Evolutionary conservation across 768 basidiomycete genomes (phyloP).

Genomic region (Tricholoma bakamatsutake): DNA sequence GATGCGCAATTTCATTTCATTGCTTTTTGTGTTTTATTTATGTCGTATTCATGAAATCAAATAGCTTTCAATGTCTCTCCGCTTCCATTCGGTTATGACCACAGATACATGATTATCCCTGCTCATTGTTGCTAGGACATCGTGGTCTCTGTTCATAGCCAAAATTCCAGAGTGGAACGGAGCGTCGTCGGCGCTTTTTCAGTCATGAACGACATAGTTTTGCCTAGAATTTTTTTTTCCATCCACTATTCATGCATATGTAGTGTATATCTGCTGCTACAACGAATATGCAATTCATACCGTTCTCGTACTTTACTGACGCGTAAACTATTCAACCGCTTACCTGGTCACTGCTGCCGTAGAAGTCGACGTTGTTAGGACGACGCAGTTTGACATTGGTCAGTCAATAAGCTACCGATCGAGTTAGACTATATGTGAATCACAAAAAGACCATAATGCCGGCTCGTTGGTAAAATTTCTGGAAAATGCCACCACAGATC

Average conservation of each 20-base stretch:
- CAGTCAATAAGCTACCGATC: not conserved
- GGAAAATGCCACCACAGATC: no score
- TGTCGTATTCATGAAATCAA: not conserved
- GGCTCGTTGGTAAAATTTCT: no score
- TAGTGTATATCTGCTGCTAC: no score
- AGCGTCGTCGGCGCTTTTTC: conserved; percentile 28
- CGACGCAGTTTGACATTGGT: not conserved
- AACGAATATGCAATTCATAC: no score
- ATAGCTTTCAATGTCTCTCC: conserved; percentile 21
- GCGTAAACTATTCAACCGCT: not conserved
- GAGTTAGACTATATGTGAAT: no score
- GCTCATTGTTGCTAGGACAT: conserved; percentile 28
- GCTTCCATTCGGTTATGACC: conserved; percentile 28
- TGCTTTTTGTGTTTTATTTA: not conserved
- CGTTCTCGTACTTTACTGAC: not conserved
- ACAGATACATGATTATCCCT: conserved; percentile 23
- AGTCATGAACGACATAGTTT: not conserved
- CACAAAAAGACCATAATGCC: no score
- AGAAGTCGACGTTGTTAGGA: not conserved
- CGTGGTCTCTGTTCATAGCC: conserved; percentile 52
- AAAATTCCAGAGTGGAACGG: conserved; percentile 38
- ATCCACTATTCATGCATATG: no score
- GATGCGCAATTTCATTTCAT: not conserved
- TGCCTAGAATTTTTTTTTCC: not conserved
- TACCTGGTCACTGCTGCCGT: not conserved